A percentile compares a stretch with the other conserved stretches of the same genome.
Conservation (phyloP, 108 stramenopile genomes). For the Pseudonitzschia pungens region DNA sequence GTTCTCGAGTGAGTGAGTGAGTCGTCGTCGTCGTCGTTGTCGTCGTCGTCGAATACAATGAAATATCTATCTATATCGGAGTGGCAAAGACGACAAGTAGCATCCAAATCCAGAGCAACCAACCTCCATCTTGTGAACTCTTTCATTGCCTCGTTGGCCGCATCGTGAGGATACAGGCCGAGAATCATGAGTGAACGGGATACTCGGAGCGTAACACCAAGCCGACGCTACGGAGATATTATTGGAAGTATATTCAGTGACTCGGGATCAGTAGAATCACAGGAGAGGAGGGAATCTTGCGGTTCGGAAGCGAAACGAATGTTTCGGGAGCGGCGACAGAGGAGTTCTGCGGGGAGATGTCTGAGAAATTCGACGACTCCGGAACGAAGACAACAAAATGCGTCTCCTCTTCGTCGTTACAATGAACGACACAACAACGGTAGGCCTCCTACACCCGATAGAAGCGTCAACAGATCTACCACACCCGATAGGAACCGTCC, state of each 20-base stretch:
- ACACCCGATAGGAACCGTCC: not conserved
- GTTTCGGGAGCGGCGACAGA: slow-evolving; percentile 11
- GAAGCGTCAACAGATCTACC: not conserved
- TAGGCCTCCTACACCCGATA: slow-evolving; percentile 5
- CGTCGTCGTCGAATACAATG: not conserved
- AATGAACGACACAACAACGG: not conserved
- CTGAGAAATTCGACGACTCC: not conserved
- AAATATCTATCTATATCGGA: not conserved
- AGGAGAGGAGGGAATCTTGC: not conserved
- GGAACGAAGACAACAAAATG: slow-evolving; percentile 18
- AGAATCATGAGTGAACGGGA: not conserved
- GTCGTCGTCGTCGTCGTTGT: no score
- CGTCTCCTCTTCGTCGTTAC: not conserved
- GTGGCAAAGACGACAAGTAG: not conserved
- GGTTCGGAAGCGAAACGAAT: slow-evolving; percentile 6
- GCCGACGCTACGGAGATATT: not conserved
- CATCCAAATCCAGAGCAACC: not conserved
- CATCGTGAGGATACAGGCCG: not conserved
- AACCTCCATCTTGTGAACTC: not conserved
- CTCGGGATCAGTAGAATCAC: not conserved
- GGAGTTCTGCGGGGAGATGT: not conserved
- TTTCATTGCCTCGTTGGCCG: not conserved
- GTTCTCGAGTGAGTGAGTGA: no score
- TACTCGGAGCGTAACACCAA: not conserved
- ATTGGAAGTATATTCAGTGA: not conserved